Conservation (phyloP, 2,329 filamentous ascomycete species). For the Mycosphaerella arachidis region DNA sequence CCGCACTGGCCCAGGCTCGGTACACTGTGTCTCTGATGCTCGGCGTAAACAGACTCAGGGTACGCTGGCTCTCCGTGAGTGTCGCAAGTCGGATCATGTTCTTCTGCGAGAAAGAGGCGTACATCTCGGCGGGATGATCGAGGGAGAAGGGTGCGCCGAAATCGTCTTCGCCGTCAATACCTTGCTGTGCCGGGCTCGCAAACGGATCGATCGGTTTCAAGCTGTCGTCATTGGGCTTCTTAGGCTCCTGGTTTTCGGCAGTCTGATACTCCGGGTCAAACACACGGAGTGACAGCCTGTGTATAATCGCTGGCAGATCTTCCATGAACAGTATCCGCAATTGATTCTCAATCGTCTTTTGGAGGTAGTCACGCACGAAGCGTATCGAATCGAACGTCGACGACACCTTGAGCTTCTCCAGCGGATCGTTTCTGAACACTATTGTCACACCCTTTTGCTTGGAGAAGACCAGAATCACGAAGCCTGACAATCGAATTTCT, state of each 20-base stretch:
- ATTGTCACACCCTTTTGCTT: constrained; percentile 94
- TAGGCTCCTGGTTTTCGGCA: constrained; percentile 52
- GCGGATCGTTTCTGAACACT: constrained; percentile 95
- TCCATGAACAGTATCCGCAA: constrained; percentile 95
- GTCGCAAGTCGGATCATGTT: constrained; percentile 79
- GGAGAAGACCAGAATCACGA: constrained; percentile 96
- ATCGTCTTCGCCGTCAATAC: constrained; percentile 61
- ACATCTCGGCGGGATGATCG: constrained; percentile 73
- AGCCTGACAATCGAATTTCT: constrained; percentile 90
- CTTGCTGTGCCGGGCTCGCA: constrained; percentile 53
- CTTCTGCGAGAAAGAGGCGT: constrained; percentile 92
- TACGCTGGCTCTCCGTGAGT: constrained; percentile 82
- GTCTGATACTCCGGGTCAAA: constrained; percentile 84
- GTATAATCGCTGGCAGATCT: constrained; percentile 92
- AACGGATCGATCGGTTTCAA: constrained; percentile 31
- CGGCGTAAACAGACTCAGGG: constrained; percentile 85
- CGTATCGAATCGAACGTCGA: constrained; percentile 99
- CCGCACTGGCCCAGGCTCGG: constrained; percentile 80
- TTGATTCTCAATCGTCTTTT: constrained; percentile 92
- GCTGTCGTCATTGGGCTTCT: constrained; percentile 41
- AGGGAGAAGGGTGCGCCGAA: constrained; percentile 73
- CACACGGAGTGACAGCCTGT: constrained; percentile 78
- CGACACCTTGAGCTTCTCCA: constrained; percentile 96
- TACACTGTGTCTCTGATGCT: constrained; percentile 88
- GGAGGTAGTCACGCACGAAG: constrained; percentile 94